Evolutionary conservation across 2,329 filamentous ascomycete species (phyloP).

Genomic region (Microdochium trichocladiopsis): DNA sequence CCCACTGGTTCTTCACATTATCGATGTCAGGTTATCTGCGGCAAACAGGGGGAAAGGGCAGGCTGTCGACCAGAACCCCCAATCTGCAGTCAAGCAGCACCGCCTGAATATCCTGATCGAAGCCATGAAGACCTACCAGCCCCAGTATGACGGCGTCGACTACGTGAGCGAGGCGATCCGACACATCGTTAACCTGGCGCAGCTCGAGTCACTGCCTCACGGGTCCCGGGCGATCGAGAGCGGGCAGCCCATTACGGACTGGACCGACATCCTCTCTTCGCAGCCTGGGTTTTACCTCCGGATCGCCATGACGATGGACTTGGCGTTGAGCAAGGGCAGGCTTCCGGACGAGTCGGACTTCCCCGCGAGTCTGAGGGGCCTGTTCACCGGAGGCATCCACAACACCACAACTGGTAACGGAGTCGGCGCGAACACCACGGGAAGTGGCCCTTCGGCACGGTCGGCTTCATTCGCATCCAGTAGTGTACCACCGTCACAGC

Average conservation of each 20-base stretch:
- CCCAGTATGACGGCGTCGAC: conserved; percentile 37
- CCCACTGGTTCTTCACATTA: conserved; percentile 26
- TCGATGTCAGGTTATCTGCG: conserved; percentile 27
- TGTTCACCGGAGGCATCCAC: conserved; percentile 29
- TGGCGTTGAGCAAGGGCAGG: conserved; percentile 33
- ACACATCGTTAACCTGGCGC: conserved; percentile 32
- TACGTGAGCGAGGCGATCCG: conserved; percentile 35
- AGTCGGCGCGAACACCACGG: neutral
- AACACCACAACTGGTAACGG: neutral
- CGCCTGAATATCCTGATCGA: conserved; percentile 36
- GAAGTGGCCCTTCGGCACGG: too few relatives aligned
- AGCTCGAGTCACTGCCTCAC: conserved; percentile 21
- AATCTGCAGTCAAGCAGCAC: conserved; percentile 31
- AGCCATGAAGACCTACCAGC: conserved; percentile 36
- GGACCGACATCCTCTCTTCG: conserved; percentile 32
- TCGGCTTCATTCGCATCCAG: conserved; percentile 17
- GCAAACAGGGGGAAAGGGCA: conserved; percentile 11
- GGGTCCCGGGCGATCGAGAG: conserved; percentile 5
- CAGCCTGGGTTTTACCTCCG: conserved; percentile 32
- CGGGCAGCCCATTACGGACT: conserved; percentile 24
- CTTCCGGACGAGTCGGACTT: conserved; percentile 32
- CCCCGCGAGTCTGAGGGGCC: conserved; percentile 27
- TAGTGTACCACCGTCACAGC: neutral
- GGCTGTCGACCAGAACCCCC: conserved; percentile 18
- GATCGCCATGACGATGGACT: conserved; percentile 34